phyloP scores from a whole-genome alignment of 2,329 filamentous ascomycete species.

The Aspergillus flavus region DNA sequence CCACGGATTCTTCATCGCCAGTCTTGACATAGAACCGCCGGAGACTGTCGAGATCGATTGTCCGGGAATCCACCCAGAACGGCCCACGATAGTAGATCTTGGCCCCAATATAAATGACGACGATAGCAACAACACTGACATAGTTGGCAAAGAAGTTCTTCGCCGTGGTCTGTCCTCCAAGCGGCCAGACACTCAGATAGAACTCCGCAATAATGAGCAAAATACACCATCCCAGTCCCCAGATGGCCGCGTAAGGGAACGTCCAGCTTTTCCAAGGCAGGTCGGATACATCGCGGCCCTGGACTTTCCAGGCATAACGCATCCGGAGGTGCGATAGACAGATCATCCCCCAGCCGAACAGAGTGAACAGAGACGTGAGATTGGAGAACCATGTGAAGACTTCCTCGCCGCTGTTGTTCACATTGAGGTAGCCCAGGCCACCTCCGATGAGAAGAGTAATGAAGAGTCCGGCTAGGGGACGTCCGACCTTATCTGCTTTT shows the following conservation, averaged over 20 bases:
- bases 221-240: slow-evolving; percentile 48
- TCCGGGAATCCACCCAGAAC: slow-evolving; percentile 36
- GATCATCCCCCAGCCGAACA: slow-evolving; percentile 50
- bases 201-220: slow-evolving; percentile 52
- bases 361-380: slow-evolving; percentile 49
- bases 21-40: slow-evolving; percentile 19
- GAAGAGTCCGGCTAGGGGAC: slow-evolving; percentile 56
- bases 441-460: slow-evolving; percentile 71
- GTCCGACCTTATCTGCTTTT: slow-evolving; percentile 39
- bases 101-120: slow-evolving; percentile 47
- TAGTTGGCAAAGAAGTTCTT: slow-evolving; percentile 53
- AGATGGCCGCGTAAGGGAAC: slow-evolving; percentile 49
- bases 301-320: slow-evolving; percentile 44
- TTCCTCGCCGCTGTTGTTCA: slow-evolving; percentile 42
- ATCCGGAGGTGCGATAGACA: slow-evolving; percentile 49
- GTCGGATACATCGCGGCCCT: slow-evolving; percentile 40
- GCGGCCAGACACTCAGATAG: slow-evolving; percentile 52
- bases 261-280: slow-evolving; percentile 50
- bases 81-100: slow-evolving; percentile 44
- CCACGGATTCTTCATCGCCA: slow-evolving; percentile 17
- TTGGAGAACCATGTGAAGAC: slow-evolving; percentile 55
- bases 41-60: slow-evolving; percentile 38
- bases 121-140: slow-evolving; percentile 46
- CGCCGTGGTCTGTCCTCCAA: slow-evolving; percentile 37
- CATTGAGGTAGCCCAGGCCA: slow-evolving; percentile 49